Base-by-base conservation (phyloP, 2,329 filamentous ascomycete species). In the Alternaria ethzedia region DNA sequence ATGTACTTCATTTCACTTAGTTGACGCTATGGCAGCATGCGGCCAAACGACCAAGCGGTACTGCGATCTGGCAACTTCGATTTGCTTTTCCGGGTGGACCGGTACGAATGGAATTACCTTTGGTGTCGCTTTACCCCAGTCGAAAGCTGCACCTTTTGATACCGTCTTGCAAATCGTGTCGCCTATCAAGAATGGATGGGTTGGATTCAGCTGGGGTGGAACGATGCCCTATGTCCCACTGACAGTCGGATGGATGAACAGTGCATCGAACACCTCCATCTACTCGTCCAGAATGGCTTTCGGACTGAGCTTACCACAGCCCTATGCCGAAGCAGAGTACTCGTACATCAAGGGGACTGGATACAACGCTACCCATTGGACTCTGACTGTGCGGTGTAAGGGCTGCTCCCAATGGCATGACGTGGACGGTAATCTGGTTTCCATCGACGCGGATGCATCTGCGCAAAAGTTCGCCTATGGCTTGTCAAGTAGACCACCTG, bases 181-280 rank as follows among this genome's bases (percentile, higher is more conserved):
- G 0, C 83, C 83, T 13, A 74, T 74, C n/a, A 70, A 74, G 3
- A 78, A 83, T 49, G 83, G 83, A 59, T 86, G 84, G 83, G 80
- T 82, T 9, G 84, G 83, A 3, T 74, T 85, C 21, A 80, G 83
- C 13, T 85, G 83, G 83, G 83, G 83, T n/a, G 83, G 83, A 5
- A 79, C 79, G 32, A 85, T 85, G 84, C 79, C 81, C 1, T 83
- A 83, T 71, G 82, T 82, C 62, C 83, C 84, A 2, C 73, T 86
- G 2, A 79, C 82, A 5, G 70, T 86, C 26, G 80, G 77, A 5
- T 85, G 83, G 83, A 69, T 76, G 41, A 83, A 82, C 67, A 82
- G 80, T 23, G 78, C 72, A 13, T 64, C 69, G 9, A 79, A 71
- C 15, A 80, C 79, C 5, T 59, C 71, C 11, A 79, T 83, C 2